Evolutionary conservation across 306 rosid genomes (phyloP).

Genomic region (Casuarina equisetifolia): DNA sequence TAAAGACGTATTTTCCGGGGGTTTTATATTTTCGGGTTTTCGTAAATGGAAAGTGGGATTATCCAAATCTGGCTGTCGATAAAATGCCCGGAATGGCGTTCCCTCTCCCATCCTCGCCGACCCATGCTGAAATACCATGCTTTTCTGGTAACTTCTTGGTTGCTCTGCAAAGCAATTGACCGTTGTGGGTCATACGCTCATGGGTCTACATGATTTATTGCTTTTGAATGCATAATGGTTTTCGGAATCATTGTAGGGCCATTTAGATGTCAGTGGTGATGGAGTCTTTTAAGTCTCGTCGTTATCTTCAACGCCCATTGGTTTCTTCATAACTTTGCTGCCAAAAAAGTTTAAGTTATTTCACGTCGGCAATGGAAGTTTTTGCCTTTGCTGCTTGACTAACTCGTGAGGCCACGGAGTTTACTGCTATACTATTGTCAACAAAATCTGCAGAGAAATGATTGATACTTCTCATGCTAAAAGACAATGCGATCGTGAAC

Average conservation of each 20-base stretch:
- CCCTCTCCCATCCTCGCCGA: constrained; percentile 24
- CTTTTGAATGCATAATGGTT: constrained; percentile 9
- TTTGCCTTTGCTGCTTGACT: background rate
- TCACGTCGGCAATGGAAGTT: background rate
- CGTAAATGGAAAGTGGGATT: background rate
- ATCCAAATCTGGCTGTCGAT: background rate
- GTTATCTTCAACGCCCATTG: background rate
- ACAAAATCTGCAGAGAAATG: background rate
- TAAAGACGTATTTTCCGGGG: constrained; percentile 2
- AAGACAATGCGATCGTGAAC: background rate
- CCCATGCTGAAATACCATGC: constrained; percentile 35
- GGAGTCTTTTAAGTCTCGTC: background rate
- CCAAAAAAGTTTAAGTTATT: background rate
- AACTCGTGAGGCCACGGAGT: background rate
- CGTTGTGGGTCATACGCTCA: constrained; percentile 44
- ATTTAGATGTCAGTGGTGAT: constrained; percentile 7
- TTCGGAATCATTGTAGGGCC: constrained; percentile 35
- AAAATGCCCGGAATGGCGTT: constrained; percentile 24
- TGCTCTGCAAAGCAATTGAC: constrained; percentile 35
- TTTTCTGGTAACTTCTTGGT: constrained; percentile 32
- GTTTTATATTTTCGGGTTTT: background rate
- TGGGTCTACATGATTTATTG: constrained; percentile 32
- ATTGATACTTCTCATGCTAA: background rate
- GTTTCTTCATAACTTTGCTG: constrained; percentile 13
- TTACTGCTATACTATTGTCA: background rate